A percentile compares a stretch with the other conserved stretches of the same genome.
These are phyloP conservation scores for Calonectria ilicicola DNA, from an alignment of 2,329 filamentous ascomycete genomes.

Conservation along the genomic window DNA sequence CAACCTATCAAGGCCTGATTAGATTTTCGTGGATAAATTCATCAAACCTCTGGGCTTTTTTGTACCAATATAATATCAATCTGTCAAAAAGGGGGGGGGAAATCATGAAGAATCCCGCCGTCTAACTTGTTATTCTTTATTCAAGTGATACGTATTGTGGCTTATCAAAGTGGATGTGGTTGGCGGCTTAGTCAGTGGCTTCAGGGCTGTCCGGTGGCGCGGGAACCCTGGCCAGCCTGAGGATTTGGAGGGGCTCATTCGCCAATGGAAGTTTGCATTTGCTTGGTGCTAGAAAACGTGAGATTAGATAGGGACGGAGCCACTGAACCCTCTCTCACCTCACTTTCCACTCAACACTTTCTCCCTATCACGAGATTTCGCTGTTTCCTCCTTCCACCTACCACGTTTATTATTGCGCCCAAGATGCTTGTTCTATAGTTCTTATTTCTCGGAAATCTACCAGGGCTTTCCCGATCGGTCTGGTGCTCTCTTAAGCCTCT, in stretches of 20 bases:
- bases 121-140: not conserved
- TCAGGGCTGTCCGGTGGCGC: conserved; percentile 10
- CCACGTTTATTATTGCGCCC: conserved; percentile 3
- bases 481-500: not conserved
- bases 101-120: not conserved
- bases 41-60: no score
- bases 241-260: conserved; percentile 39
- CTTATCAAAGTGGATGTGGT: not conserved
- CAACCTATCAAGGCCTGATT: no score
- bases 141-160: not conserved
- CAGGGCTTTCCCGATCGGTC: conserved; percentile 7
- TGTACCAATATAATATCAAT: no score
- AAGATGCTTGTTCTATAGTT: conserved; percentile 22
- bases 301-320: conserved; percentile 42
- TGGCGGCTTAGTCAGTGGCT: not conserved
- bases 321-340: conserved; percentile 19
- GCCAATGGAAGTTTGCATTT: conserved; percentile 9
- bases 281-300: conserved; percentile 30
- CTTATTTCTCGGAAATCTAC: not conserved
- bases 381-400: not conserved
- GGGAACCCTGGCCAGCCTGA: conserved; percentile 8
- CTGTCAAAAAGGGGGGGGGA: no score
- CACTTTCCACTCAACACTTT: conserved; percentile 23
- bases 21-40: not conserved
- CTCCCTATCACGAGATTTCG: conserved; percentile 19